These are phyloP conservation scores for Aspergillus ibericus DNA, from an alignment of 2,329 filamentous ascomycete species.

Conservation along the genomic window DNA sequence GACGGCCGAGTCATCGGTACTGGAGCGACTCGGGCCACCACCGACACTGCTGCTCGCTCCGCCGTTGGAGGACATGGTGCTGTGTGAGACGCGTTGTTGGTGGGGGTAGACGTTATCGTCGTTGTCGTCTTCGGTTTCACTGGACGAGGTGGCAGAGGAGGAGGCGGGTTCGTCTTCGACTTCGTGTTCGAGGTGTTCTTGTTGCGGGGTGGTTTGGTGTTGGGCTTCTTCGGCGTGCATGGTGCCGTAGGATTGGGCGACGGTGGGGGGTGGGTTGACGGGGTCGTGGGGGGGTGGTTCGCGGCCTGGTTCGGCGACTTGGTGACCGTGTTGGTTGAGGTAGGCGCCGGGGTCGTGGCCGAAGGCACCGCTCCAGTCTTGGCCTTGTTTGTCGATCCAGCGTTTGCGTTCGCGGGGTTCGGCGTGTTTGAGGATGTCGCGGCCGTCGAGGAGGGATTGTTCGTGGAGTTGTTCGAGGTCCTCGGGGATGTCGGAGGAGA, in stretches of 20 bases:
- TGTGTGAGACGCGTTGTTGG: neutral
- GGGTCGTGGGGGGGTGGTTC: conserved; percentile 56
- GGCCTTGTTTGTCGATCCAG: conserved; percentile 77
- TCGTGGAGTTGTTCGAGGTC: conserved; percentile 76
- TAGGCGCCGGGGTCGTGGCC: conserved; percentile 70
- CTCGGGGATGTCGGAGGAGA: conserved; percentile 71
- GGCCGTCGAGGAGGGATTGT: conserved; percentile 72
- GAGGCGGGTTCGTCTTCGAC: neutral
- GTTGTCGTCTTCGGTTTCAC: conserved; percentile 26
- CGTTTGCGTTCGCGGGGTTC: conserved; percentile 65
- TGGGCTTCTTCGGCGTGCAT: conserved; percentile 33
- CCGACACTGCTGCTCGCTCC: neutral
- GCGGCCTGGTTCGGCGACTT: conserved; percentile 57
- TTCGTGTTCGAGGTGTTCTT: conserved; percentile 8
- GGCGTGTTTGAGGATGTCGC: conserved; percentile 75
- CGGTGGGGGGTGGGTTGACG: conserved; percentile 39
- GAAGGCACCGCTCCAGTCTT: conserved; percentile 85
- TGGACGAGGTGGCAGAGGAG: conserved; percentile 10
- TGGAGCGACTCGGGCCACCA: conserved; percentile 9
- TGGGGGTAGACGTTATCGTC: neutral
- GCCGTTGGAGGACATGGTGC: neutral
- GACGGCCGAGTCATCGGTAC: conserved; percentile 36
- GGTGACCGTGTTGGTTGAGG: conserved; percentile 54
- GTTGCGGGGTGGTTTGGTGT: neutral
- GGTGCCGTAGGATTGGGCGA: neutral